Evolutionary conservation across 441 rosid species (phyloP), one percentile per base, ranked within the genome.

Genomic region (Erodium texanum): DNA sequence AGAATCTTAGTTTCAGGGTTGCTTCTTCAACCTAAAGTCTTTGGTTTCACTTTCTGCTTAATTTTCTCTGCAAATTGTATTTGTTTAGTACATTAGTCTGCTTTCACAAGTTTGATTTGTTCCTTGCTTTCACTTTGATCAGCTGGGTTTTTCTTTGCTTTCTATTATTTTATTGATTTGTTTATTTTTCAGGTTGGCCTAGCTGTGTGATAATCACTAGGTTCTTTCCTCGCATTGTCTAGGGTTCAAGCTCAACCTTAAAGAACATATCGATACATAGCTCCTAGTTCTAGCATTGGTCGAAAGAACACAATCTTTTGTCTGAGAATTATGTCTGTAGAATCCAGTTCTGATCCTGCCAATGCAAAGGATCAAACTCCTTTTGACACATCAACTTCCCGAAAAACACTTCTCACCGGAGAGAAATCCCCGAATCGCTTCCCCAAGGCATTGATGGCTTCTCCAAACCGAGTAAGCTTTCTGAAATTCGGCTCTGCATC

Each of bases 401-500:
- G 82, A 34, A 81, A 70, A 79, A 81, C 38, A 5, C 79, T 92
- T 2, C 73, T 87, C 22, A 68, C 68, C 48, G 70, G 64, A 68
- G 83, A 75, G 66, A 73, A 73, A 54, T 80, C 75, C 29, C 77
- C 36, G 19, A 68, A 65, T n/a, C 78, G 74, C 73, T 54, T 80
- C 2, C 45, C 56, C n/a, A 66, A 59, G 41, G 64, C 70, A 64
- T 76, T 68, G 2, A 56, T 74, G 68, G 68, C 75, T 73, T 34
- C 74, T 10, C 71, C 86, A 5, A 72, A 65, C 66, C 73, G 86
- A 68, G 2, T 81, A 61, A 81, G 77, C 23, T 81, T 89, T 69
- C 81, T 88, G 9, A 80, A 84, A 66, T 72, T 85, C 5, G 90
- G 89, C 23, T 85, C 94, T 29, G 89, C 98, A 38, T 90, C 93